phyloP scores from a whole-genome alignment of 768 basidiomycete genomes.

The Leucosporidium scottii region DNA sequence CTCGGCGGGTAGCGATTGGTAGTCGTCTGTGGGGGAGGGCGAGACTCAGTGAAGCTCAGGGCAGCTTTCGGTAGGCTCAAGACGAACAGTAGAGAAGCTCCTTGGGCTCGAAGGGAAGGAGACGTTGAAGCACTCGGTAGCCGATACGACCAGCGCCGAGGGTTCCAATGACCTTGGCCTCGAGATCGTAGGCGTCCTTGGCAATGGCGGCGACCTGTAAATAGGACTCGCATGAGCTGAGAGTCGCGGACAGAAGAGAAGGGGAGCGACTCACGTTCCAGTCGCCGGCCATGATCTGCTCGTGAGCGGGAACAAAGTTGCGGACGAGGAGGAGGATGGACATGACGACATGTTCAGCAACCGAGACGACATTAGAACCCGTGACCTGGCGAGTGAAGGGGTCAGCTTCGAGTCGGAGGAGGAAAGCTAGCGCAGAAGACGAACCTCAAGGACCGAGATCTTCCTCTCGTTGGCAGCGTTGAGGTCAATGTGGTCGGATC shows the following conservation, averaged over 20 bases:
- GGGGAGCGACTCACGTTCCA: constrained; percentile 51
- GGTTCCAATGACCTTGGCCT: constrained; percentile 84
- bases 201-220: constrained; percentile 29
- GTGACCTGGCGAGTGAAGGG: constrained; percentile 69
- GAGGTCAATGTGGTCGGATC: constrained; percentile 83
- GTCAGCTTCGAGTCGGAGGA: constrained; percentile 24
- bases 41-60: not conserved
- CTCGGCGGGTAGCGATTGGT: constrained; percentile 43
- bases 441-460: constrained; percentile 75
- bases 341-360: constrained; percentile 77
- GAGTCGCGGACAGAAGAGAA: too few relatives aligned
- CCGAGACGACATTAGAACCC: constrained; percentile 3
- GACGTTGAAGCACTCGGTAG: constrained; percentile 58
- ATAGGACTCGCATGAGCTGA: too few relatives aligned
- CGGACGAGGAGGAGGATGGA: constrained; percentile 81
- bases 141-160: constrained; percentile 65
- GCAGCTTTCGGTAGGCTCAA: not conserved
- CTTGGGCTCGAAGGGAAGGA: constrained; percentile 77
- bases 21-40: constrained; percentile 17
- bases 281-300: constrained; percentile 71
- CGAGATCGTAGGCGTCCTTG: constrained; percentile 78
- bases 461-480: constrained; percentile 73
- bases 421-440: constrained; percentile 43
- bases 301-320: constrained; percentile 76
- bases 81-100: constrained; percentile 66